phyloP scores from a whole-genome alignment of 768 basidiomycete genomes.

The Candolleomyces aberdarensis region DNA sequence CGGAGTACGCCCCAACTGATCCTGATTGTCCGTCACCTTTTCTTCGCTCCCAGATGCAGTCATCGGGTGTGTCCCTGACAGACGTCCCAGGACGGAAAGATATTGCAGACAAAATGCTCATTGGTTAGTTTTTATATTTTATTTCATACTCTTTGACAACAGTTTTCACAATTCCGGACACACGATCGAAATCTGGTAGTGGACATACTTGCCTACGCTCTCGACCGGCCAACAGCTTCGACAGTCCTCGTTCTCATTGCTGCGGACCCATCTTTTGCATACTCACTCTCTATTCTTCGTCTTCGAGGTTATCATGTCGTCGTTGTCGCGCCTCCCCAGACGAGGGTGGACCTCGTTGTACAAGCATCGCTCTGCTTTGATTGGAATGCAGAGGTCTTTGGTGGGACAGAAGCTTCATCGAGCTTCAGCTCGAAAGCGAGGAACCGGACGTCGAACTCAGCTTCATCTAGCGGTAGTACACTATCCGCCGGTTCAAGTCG shows the following conservation, averaged over 20 bases:
- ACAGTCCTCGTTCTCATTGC: constrained; percentile 60
- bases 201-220: constrained; percentile 26
- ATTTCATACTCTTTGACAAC: neutral
- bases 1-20: constrained; percentile 14
- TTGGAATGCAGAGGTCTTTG: constrained; percentile 24
- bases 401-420: neutral
- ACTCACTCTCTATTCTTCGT: constrained; percentile 55
- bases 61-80: constrained; percentile 28
- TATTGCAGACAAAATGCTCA: constrained; percentile 23
- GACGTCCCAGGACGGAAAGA: constrained; percentile 28
- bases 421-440: neutral
- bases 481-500: neutral
- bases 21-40: constrained; percentile 2
- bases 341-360: constrained; percentile 44
- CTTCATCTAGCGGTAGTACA: too few relatives aligned
- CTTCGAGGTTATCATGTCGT: constrained; percentile 53
- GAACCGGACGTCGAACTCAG: neutral
- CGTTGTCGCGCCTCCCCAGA: constrained; percentile 39
- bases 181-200: constrained; percentile 9
- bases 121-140: constrained; percentile 18
- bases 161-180: neutral
- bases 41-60: constrained; percentile 26
- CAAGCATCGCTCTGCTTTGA: constrained; percentile 54
- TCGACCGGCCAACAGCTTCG: constrained; percentile 41
- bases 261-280: constrained; percentile 63